Base-by-base conservation (phyloP, 1,284 basidiomycete species). In the Ganoderma boninense region DNA sequence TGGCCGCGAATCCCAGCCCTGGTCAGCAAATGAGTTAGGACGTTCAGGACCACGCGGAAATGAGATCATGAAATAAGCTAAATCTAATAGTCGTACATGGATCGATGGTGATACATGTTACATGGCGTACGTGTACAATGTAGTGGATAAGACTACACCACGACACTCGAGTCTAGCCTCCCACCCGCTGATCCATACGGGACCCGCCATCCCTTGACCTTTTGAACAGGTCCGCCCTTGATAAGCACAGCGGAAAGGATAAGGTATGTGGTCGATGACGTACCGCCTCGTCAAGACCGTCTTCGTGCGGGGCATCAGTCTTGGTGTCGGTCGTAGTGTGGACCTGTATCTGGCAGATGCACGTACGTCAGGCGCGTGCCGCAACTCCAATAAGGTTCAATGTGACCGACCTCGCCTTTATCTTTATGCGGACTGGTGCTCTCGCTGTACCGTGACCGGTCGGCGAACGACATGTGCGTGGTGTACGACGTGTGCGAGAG, bases 241-340 rank as follows among this genome's bases (percentile, higher is more conserved):
- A 38, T 38, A 38, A 38, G 23, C n/a, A 59, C 32, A 29, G 2
- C 54, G 26, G 0, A 29, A 29, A 20, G 18, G n/a, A 23, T 60
- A 18, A 60, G 35, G 57, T 20, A 18, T 29, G 6, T 11, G 38
- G 38, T 6, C 11, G 10, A n/a, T n/a, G 23, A 60, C 57, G 18
- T 20, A 60, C 57, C 10, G 10, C 11, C 2, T 60, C 57, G 35
- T 60, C 35, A 10, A 60, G 18, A 40, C 46, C 10, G n/a, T 60
- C 35, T 10, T 38, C 57, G 11, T 20, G 35, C 40, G 32, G 57
- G n/a, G n/a, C 18, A 35, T 60, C 57, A 3, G 20, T 11, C 35
- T n/a, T 60, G n/a, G 57, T 60, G 57, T 60, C 57, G 18, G 57
- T 60, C 20, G 57, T 60, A n/a, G 57, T 60, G 20, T 60, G 32